A percentile compares a stretch with the other conserved stretches of the same genome.
Evolutionary conservation across 83 land plant species (phyloP).

Genomic region (Larix sibirica): DNA sequence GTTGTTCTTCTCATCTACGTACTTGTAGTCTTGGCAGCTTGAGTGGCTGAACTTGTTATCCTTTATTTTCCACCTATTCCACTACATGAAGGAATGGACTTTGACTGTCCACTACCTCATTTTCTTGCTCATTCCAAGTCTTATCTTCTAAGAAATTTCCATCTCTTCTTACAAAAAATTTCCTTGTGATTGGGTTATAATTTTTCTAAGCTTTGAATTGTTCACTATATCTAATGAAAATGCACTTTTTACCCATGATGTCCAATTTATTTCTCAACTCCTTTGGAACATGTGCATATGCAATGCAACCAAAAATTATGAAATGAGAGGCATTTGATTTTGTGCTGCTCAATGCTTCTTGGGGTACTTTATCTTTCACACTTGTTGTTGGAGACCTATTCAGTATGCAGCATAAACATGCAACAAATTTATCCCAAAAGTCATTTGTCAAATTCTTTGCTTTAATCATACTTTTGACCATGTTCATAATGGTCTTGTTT

Average conservation of each 20-base stretch:
- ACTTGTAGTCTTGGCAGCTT: background rate
- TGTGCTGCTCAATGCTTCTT: conserved; percentile 17
- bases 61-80: too few relatives aligned
- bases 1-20: background rate
- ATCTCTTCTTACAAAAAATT: conserved; percentile 21
- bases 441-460: conserved; percentile 5
- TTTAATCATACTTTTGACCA: conserved; percentile 17
- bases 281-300: conserved; percentile 18
- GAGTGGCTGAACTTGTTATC: background rate
- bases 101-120: background rate
- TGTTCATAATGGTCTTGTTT: conserved; percentile 13
- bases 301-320: conserved; percentile 23
- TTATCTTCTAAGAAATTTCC: conserved; percentile 18
- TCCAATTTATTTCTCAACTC: conserved; percentile 16
- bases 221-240: conserved; percentile 22
- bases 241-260: conserved; percentile 13
- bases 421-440: conserved; percentile 16
- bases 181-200: conserved; percentile 17
- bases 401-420: conserved; percentile 13
- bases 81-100: too few relatives aligned
- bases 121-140: background rate
- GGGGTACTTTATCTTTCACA: background rate
- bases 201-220: conserved; percentile 17
- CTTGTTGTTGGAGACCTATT: conserved; percentile 20
- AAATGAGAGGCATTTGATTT: conserved; percentile 9